Conservation (phyloP, 257 asterid genomes). For the Ilex asprella region DNA sequence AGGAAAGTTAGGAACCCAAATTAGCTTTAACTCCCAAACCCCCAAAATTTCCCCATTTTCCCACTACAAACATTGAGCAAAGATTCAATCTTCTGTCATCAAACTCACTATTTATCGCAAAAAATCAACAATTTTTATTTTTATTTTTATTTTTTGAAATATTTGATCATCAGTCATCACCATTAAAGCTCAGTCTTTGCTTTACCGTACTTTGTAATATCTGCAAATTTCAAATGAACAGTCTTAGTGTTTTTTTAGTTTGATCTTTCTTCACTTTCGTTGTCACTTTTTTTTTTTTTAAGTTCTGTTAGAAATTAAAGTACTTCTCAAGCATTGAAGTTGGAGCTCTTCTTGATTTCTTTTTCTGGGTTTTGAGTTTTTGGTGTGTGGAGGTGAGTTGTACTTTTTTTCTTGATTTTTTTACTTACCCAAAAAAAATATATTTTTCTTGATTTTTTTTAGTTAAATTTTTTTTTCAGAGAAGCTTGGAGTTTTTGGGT, state of each 20-base stretch:
- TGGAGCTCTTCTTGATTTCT: constrained; percentile 17
- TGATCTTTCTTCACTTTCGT: constrained; percentile 14
- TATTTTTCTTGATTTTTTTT: neutral
- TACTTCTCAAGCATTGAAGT: constrained; percentile 19
- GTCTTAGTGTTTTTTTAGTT: constrained; percentile 17
- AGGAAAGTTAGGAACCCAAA: constrained; percentile 47
- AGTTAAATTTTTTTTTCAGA: neutral
- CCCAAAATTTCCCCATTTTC: constrained; percentile 37
- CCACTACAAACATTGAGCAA: constrained; percentile 3
- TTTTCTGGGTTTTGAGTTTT: constrained; percentile 19
- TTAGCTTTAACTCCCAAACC: constrained; percentile 29
- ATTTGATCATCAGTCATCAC: neutral
- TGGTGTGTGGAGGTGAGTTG: neutral
- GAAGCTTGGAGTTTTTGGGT: constrained; percentile 12
- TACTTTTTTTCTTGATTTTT: neutral
- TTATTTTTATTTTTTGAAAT: constrained; percentile 8
- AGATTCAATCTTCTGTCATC: neutral
- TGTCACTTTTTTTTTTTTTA: neutral
- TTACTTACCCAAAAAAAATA: too few relatives aligned
- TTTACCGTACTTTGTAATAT: neutral
- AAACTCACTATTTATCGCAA: neutral
- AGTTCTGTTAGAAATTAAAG: constrained; percentile 18
- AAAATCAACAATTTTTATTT: constrained; percentile 27
- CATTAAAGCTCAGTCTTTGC: constrained; percentile 12
- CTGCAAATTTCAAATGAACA: constrained; percentile 7